These are phyloP conservation scores for Coemansia sp. DNA, from an alignment of 192 early-diverging fungal genomes.

Conservation along the genomic window DNA sequence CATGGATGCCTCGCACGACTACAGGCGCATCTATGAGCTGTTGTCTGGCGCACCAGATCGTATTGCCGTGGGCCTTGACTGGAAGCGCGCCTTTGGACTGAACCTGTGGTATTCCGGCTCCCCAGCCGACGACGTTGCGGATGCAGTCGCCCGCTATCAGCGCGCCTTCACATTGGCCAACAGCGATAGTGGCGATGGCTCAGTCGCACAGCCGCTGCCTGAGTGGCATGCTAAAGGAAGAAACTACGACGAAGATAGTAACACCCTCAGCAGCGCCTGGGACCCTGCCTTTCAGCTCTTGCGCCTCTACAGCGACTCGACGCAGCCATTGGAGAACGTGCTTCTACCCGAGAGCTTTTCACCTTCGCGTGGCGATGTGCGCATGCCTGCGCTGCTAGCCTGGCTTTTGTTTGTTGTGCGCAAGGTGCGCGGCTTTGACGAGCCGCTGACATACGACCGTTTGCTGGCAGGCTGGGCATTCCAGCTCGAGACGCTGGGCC, in stretches of 20 bases:
- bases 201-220: conserved; percentile 40
- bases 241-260: conserved; percentile 19
- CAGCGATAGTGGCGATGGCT: not conserved
- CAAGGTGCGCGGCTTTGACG: conserved; percentile 52
- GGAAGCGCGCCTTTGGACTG: conserved; percentile 64
- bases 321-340: conserved; percentile 58
- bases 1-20: conserved; percentile 17
- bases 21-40: conserved; percentile 61
- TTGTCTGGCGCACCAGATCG: conserved; percentile 49
- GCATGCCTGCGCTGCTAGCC: conserved; percentile 68
- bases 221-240: conserved; percentile 11
- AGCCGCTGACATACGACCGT: conserved; percentile 48
- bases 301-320: conserved; percentile 55
- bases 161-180: conserved; percentile 1
- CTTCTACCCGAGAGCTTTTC: conserved; percentile 63
- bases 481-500: conserved; percentile 71
- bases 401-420: conserved; percentile 53
- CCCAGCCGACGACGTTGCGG: conserved; percentile 32
- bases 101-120: conserved; percentile 61
- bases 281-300: conserved; percentile 80
- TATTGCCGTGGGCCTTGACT: conserved; percentile 59
- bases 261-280: conserved; percentile 16
- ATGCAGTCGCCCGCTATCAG: conserved; percentile 24
- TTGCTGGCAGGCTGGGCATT: conserved; percentile 63
- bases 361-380: conserved; percentile 62